Evolutionary conservation across 169 alveolate species (phyloP), one percentile per base, ranked within the genome.

Genomic region (Theileria parva): DNA sequence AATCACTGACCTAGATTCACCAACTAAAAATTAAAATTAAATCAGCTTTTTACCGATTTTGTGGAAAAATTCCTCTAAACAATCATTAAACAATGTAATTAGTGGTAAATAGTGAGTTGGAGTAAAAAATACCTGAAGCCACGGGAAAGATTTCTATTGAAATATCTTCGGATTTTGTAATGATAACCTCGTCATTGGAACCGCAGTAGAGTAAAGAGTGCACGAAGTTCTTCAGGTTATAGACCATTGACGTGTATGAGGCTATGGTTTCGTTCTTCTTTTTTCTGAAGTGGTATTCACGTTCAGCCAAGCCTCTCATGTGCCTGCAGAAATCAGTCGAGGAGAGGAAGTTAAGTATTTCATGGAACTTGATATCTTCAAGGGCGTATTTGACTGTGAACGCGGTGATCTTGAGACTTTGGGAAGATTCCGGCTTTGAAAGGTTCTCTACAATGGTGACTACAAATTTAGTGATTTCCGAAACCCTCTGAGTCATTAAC

Each of bases 1-100:
- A 48, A 84, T 13, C 44, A 77, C 81, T 39, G 85, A 73, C 83
- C 53, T 76, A 6, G 90, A 79, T 12, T 37, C 76, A n/a, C 51
- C n/a, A 19, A 72, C 77, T 23, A 81, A 30, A 34, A 5, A 15
- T 34, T 27, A 48, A 74, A 0, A 30, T 61, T 25, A 61, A 65
- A 39, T 69, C 5, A 51, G 0, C 7, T 1, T 25, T 12, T 79
- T 39, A 34, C 76, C 80, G 53, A 59, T 59, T 44, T 61, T 73
- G 79, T 73, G 80, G 44, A 73, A 73, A 34, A 57, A 39, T 53
- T 73, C 80, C 39, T 73, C 80, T 59, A 28, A 25, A 30, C 37
- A 44, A 44, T 44, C 12, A 44, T 44, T 13, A 44, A 13, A 44
- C 8, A 4, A 8, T 11, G 17, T 13, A 44, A 44, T 4, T 13